A percentile compares a stretch with the other conserved stretches of the same genome.
Evolutionary conservation across 2,329 filamentous ascomycete genomes (phyloP).

Genomic region (Cladobotryum protrusum): DNA sequence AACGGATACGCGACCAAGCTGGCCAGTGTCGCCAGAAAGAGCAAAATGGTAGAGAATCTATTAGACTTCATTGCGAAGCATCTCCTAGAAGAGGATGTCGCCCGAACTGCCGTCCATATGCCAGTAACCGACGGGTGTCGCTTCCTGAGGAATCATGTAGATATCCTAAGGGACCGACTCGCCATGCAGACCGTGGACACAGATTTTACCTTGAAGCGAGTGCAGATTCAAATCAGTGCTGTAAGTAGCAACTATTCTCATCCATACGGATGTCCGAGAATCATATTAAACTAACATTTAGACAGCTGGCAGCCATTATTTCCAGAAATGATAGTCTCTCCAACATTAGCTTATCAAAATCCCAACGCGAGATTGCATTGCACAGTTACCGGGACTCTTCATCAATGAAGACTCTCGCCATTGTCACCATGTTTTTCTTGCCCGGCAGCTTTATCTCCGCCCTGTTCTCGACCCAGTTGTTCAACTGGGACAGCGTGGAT

Average conservation of each 20-base stretch:
- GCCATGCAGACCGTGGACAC: conserved; percentile 32
- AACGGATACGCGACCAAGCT: conserved; percentile 30
- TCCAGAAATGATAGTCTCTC: conserved; percentile 31
- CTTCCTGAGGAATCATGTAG: conserved; percentile 22
- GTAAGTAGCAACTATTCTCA: conserved; percentile 18
- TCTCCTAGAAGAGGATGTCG: conserved; percentile 5
- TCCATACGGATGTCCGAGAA: neutral
- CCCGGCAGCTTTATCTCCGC: conserved; percentile 37
- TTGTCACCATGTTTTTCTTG: conserved; percentile 39
- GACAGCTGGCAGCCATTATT: conserved; percentile 32
- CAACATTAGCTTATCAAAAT: conserved; percentile 24
- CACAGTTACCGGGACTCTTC: conserved; percentile 35
- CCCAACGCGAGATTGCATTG: conserved; percentile 27
- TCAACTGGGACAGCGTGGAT: conserved; percentile 26
- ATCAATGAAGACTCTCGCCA: conserved; percentile 37
- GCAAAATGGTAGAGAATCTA: conserved; percentile 28
- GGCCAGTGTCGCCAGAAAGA: conserved; percentile 32
- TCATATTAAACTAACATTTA: conserved; percentile 11
- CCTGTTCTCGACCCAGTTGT: conserved; percentile 32
- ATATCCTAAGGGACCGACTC: conserved; percentile 25
- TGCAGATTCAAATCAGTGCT: conserved; percentile 34
- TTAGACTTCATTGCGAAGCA: conserved; percentile 23
- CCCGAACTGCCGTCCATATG: neutral
- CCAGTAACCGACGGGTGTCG: conserved; percentile 9
- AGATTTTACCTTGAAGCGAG: conserved; percentile 30